Conservation (phyloP, 1,139 yeast species). For the Pichia sp. region DNA sequence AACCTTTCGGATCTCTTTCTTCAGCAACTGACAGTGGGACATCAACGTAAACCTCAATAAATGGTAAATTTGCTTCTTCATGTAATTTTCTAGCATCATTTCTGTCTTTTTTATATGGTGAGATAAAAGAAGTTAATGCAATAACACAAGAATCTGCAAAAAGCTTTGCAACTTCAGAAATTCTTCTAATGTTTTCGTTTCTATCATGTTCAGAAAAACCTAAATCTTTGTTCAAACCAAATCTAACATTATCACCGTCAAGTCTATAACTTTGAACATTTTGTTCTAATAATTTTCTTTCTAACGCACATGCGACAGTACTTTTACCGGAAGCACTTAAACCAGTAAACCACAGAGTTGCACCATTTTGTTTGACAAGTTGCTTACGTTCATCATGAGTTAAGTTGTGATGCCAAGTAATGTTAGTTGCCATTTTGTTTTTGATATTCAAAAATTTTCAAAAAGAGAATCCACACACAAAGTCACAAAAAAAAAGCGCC, state of each 20-base stretch:
- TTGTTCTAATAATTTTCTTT: slow-evolving; percentile 65
- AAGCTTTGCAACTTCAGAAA: slow-evolving; percentile 86
- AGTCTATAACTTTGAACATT: slow-evolving; percentile 74
- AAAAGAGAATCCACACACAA: too few relatives aligned
- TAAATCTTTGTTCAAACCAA: slow-evolving; percentile 89
- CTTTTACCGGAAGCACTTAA: slow-evolving; percentile 92
- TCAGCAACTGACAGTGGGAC: slow-evolving; percentile 93
- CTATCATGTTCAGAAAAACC: slow-evolving; percentile 90
- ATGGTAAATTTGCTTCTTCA: slow-evolving; percentile 66
- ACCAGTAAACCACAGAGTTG: slow-evolving; percentile 93
- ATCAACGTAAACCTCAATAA: slow-evolving; percentile 85
- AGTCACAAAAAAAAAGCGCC: too few relatives aligned
- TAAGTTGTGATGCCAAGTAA: slow-evolving; percentile 92
- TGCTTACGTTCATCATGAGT: slow-evolving; percentile 72
- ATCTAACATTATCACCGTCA: slow-evolving; percentile 92
- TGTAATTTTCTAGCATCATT: slow-evolving; percentile 81
- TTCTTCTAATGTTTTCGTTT: slow-evolving; percentile 90
- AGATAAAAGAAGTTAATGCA: slow-evolving; percentile 84
- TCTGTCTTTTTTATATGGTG: slow-evolving; percentile 84
- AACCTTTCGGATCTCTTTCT: slow-evolving; percentile 93
- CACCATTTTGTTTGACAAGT: slow-evolving; percentile 75
- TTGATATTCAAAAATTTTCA: too few relatives aligned
- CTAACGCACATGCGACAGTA: slow-evolving; percentile 92
- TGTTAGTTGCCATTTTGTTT: slow-evolving; percentile 74
- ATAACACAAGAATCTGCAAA: slow-evolving; percentile 86